phyloP scores from a whole-genome alignment of 106 monocot genomes.

The Phalaenopsis aphrodite region DNA sequence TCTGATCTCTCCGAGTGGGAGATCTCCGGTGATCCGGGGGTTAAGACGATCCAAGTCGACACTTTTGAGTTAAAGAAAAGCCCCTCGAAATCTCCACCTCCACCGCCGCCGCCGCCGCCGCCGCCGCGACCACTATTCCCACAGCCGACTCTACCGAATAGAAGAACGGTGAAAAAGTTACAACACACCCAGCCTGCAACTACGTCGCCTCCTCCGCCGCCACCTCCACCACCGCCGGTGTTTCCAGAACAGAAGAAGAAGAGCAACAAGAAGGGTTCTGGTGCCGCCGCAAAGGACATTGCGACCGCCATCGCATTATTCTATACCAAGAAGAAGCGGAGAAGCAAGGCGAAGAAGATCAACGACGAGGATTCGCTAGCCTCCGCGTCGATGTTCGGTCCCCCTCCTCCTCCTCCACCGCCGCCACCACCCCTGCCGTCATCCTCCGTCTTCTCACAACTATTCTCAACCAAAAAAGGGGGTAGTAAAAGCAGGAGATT shows the following conservation, averaged over 20 bases:
- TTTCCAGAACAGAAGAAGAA: constrained; percentile 4
- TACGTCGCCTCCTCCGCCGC: too few relatives aligned
- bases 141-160: too few relatives aligned
- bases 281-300: constrained; percentile 54
- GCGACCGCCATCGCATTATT: constrained; percentile 39
- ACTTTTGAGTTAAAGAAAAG: constrained; percentile 4
- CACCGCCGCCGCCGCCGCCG: constrained; percentile 31
- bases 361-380: constrained; percentile 14
- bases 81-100: constrained; percentile 7
- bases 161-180: too few relatives aligned
- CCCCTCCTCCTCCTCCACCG: constrained; percentile 39
- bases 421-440: constrained; percentile 27
- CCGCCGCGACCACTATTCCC: too few relatives aligned
- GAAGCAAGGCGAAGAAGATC: constrained; percentile 22
- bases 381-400: not conserved
- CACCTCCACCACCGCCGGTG: not conserved
- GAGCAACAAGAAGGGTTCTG: constrained; percentile 32
- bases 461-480: constrained; percentile 44
- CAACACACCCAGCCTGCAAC: too few relatives aligned
- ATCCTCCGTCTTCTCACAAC: constrained; percentile 27
- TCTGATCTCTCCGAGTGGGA: constrained; percentile 1
- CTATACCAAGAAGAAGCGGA: constrained; percentile 63
- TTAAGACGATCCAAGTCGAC: constrained; percentile 40
- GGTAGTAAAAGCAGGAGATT: constrained; percentile 38
- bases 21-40: constrained; percentile 7